Evolutionary conservation across 441 rosid species (phyloP).

Genomic region (Adansonia madagascariensis): DNA sequence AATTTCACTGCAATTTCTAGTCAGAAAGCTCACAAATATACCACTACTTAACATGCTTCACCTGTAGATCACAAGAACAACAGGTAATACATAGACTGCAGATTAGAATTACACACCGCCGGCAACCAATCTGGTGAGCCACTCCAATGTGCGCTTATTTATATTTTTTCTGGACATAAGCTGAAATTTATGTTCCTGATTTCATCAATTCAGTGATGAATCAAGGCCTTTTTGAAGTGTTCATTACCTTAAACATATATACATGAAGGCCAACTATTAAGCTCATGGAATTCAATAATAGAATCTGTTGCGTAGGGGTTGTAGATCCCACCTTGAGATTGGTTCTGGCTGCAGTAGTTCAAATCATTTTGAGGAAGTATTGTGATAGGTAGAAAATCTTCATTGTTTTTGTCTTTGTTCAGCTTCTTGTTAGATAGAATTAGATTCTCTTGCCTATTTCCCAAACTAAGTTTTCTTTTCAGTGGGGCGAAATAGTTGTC

Average conservation of each 20-base stretch:
- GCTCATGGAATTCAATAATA: conserved; percentile 35
- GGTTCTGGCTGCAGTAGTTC: conserved; percentile 31
- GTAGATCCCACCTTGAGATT: conserved; percentile 34
- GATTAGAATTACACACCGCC: not conserved
- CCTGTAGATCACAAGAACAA: conserved; percentile 7
- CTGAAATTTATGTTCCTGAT: not conserved
- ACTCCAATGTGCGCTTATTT: not conserved
- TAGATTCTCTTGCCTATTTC: conserved; percentile 21
- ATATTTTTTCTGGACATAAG: not conserved
- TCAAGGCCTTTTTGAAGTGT: not conserved
- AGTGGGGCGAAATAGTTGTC: conserved; percentile 28
- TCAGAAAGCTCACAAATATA: not conserved
- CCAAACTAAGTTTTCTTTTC: conserved; percentile 36
- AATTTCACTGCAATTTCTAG: conserved; percentile 3
- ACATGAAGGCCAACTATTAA: conserved; percentile 33
- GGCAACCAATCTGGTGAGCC: not conserved
- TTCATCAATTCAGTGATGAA: not conserved
- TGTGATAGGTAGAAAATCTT: conserved; percentile 26
- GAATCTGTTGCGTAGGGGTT: conserved; percentile 31
- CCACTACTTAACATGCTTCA: conserved; percentile 18
- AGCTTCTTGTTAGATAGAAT: conserved; percentile 29
- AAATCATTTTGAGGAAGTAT: not conserved
- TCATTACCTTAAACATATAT: conserved; percentile 27
- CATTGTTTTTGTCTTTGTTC: conserved; percentile 6
- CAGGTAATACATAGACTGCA: not conserved